A percentile compares a stretch with the other conserved stretches of the same genome.
phyloP scores from a whole-genome alignment of 177 flowering plant genomes.

The Vitis hybrid region DNA sequence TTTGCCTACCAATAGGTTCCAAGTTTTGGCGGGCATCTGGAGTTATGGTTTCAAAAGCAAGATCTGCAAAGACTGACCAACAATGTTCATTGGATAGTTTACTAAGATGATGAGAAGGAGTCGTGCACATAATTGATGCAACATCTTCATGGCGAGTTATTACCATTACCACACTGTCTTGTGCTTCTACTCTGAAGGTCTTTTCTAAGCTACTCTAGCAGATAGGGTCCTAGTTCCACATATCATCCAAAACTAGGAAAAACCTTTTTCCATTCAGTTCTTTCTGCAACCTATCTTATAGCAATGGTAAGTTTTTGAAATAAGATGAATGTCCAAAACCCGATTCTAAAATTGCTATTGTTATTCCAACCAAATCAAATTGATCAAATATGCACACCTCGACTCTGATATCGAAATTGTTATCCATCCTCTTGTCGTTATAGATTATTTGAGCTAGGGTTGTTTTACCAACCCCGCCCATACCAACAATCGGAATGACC shows the following conservation, averaged over 20 bases:
- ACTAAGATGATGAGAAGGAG: background rate
- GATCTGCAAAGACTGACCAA: constrained; percentile 20
- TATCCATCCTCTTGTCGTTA: constrained; percentile 10
- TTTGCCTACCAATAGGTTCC: constrained; percentile 21
- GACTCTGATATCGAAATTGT: constrained; percentile 14
- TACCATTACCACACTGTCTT: constrained; percentile 24
- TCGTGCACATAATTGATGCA: background rate
- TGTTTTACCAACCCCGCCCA: constrained; percentile 35
- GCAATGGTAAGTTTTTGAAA: constrained; percentile 6
- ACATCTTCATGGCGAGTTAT: constrained; percentile 20
- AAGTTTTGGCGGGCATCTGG: background rate
- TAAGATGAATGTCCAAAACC: background rate
- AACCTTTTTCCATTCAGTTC: constrained; percentile 10
- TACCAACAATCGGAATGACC: constrained; percentile 26
- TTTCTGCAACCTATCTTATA: background rate
- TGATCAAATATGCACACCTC: constrained; percentile 26
- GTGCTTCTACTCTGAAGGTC: constrained; percentile 17
- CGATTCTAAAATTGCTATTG: constrained; percentile 16
- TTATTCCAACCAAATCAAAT: constrained; percentile 18
- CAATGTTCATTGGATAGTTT: constrained; percentile 17
- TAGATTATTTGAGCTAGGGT: constrained; percentile 29
- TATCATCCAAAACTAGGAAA: constrained; percentile 25
- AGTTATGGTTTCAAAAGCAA: constrained; percentile 8
- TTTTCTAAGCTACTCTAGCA: constrained; percentile 8
- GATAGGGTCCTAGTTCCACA: constrained; percentile 16